Conservation (phyloP, 148 eudicot species). For the Salicornia ramosissima region DNA sequence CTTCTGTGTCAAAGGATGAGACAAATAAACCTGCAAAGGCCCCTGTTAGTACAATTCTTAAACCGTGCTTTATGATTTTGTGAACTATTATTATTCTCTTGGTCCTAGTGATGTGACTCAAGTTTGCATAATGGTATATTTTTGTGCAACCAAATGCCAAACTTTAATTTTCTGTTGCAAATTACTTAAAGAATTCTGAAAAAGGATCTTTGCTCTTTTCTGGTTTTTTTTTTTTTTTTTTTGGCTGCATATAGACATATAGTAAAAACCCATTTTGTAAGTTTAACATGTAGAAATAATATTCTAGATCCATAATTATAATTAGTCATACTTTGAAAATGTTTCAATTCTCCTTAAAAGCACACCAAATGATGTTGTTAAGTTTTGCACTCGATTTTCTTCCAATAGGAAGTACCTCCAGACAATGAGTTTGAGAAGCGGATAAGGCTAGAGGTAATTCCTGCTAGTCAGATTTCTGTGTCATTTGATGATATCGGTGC, state of each 20-base stretch:
- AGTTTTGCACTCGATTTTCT: constrained; percentile 5
- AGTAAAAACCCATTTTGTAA: no score
- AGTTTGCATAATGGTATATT: no score
- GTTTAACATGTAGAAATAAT: no score
- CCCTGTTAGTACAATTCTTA: constrained; percentile 38
- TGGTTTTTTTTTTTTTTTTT: not conserved
- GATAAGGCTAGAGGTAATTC: constrained; percentile 88
- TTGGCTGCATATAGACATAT: no score
- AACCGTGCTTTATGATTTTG: not conserved
- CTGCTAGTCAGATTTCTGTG: constrained; percentile 76
- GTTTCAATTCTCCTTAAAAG: not conserved
- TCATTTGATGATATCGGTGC: constrained; percentile 88
- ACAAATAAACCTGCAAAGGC: constrained; percentile 39
- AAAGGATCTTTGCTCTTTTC: not conserved
- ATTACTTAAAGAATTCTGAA: no score
- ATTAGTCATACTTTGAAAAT: no score
- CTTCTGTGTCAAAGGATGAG: constrained; percentile 37
- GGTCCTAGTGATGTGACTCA: not conserved
- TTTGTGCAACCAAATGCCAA: no score
- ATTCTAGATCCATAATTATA: no score
- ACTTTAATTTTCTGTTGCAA: not conserved
- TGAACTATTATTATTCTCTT: not conserved
- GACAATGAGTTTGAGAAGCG: constrained; percentile 97
- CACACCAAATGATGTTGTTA: not conserved
- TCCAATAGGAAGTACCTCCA: constrained; percentile 56